Evolutionary conservation across 2,329 filamentous ascomycete genomes (phyloP).

Genomic region (Ophiostoma triangulosporum): DNA sequence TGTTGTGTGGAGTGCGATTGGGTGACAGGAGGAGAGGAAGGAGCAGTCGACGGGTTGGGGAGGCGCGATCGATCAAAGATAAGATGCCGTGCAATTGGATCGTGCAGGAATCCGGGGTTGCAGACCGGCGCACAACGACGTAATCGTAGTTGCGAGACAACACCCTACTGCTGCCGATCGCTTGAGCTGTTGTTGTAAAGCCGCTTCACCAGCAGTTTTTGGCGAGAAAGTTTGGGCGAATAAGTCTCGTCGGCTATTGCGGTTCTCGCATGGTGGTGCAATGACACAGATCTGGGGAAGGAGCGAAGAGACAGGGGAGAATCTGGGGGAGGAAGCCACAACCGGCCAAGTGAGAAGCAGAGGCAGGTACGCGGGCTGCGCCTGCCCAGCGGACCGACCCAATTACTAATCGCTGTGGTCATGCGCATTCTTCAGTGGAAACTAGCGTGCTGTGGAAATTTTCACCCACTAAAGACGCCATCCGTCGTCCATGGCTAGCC

Average conservation of each 20-base stretch:
- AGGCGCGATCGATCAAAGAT: conserved; percentile 2
- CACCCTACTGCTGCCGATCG: background rate
- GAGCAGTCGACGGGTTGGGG: background rate
- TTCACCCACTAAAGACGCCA: background rate
- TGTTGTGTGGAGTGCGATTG: background rate
- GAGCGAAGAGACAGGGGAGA: background rate
- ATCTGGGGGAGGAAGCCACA: conserved; percentile 2
- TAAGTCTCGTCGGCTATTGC: background rate
- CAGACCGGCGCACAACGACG: background rate
- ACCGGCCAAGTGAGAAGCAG: background rate
- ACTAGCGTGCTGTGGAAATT: background rate
- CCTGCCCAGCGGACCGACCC: background rate
- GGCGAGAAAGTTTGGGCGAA: background rate
- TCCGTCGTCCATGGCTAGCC: conserved; percentile 1
- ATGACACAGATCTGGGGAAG: background rate
- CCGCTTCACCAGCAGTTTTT: background rate
- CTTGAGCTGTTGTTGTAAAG: background rate
- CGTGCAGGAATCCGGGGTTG: background rate
- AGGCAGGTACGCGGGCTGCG: background rate
- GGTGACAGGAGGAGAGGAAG: background rate
- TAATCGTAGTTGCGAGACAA: background rate
- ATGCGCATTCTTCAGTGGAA: conserved; percentile 3
- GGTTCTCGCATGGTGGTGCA: background rate
- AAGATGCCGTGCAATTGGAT: background rate
- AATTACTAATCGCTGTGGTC: conserved; percentile 7